Conservation (phyloP, 306 rosid genomes). For the Castanopsis chinensis region DNA sequence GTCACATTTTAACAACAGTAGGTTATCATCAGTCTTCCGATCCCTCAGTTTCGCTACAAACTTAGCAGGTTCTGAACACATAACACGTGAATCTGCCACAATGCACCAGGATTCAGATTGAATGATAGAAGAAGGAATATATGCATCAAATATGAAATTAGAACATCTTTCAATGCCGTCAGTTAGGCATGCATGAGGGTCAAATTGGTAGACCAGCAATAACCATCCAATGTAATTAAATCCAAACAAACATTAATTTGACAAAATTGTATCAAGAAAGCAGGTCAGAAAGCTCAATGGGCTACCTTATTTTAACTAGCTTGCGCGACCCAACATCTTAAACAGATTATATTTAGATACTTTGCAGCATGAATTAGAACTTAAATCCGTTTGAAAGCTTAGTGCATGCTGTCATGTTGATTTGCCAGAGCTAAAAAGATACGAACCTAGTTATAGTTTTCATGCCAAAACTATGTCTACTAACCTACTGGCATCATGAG, state of each 20-base stretch:
- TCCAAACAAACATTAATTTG: neutral
- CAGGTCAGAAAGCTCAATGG: neutral
- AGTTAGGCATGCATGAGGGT: neutral
- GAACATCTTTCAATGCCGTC: neutral
- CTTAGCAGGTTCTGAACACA: conserved; percentile 91
- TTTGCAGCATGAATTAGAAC: neutral
- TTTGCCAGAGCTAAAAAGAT: neutral
- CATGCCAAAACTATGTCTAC: neutral
- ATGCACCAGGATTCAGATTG: conserved; percentile 13
- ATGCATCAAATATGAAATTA: conserved; percentile 10
- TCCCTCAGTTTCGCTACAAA: conserved; percentile 89
- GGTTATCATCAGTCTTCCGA: conserved; percentile 67
- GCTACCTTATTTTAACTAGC: neutral
- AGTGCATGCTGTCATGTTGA: neutral
- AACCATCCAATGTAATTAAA: conserved; percentile 7
- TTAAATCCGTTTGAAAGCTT: neutral
- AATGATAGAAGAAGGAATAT: neutral
- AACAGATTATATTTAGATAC: neutral
- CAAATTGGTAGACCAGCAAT: conserved; percentile 13
- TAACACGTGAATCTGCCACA: conserved; percentile 81
- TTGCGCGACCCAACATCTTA: neutral
- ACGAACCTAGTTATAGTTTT: neutral
- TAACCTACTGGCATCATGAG: no score
- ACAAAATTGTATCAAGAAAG: no score
- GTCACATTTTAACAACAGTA: conserved; percentile 80